Base-by-base conservation (phyloP, 345 rosid genomes). In the Eucalyptus pumila region DNA sequence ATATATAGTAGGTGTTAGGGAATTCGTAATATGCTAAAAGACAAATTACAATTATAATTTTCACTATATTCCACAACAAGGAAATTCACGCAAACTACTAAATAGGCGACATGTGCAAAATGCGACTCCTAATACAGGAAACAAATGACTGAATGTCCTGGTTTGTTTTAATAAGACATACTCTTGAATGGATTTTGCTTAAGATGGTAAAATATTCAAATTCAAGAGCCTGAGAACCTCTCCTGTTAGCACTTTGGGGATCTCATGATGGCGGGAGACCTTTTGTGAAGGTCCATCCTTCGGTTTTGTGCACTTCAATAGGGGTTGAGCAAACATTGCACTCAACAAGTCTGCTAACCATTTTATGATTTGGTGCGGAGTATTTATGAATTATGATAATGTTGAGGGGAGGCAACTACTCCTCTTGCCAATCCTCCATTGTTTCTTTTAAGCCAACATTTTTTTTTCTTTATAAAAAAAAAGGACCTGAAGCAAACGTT, bases 281-380 rank as follows among this genome's bases (percentile, higher is more conserved):
- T 10, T 17, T 34, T 72, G 14, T 34, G 7, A 11, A 34, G 45
- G 44, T 34, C 14, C 1, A 12, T 72, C 44, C 23, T 5, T 19
- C 0, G 7, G 23, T 72, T 5, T 11, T 11, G 44, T 19, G 4
- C 14, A 17, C 44, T 16, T 11, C 1, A 0, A 34, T 3, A 8
- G 44, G 11, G 44, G 23, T 13, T 1, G 0, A 3, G 44, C 44
- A 10, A 30, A 34, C 45, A 19, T 34, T 1, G 14, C 44, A 19
- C 81, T 72, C 2, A 4, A 11, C 0, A 4, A 8, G 2, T 72
- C 0, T 5, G 2, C 3, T 3, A 1, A 19, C 11, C 81, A 72
- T 72, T 34, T 2, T 37, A 4, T 4, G 45, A 19, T 11, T 0
- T 34, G 14, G 26, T 37, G 24, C 1, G 3, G 45, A 17, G 81